A percentile compares a stretch with the other conserved stretches of the same genome.
These are phyloP conservation scores for Auricularia heimuer DNA, from an alignment of 768 basidiomycete species.

Conservation along the genomic window DNA sequence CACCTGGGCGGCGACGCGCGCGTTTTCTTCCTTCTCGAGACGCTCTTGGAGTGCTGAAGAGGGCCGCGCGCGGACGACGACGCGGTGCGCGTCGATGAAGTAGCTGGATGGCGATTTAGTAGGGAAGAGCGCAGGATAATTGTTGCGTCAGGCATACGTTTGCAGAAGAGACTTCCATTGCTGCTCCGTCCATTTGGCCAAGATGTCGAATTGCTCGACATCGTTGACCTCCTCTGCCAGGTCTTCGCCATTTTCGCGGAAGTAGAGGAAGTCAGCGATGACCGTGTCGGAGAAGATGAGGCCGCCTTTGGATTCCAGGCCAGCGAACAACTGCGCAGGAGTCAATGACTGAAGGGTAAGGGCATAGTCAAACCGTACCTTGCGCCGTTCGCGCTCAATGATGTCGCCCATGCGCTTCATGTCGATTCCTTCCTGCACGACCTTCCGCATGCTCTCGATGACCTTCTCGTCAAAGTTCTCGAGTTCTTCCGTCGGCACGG, in stretches of 20 bases:
- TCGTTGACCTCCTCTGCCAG: slow-evolving; percentile 67
- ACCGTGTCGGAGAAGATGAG: slow-evolving; percentile 67
- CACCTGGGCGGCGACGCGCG: slow-evolving; percentile 60
- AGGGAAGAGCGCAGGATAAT: too few relatives aligned
- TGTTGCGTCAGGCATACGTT: slow-evolving; percentile 54
- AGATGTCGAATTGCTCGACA: slow-evolving; percentile 54
- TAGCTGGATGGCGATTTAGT: too few relatives aligned
- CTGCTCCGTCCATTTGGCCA: slow-evolving; percentile 61
- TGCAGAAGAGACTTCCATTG: slow-evolving; percentile 72
- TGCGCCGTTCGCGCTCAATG: slow-evolving; percentile 79
- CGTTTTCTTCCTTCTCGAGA: slow-evolving; percentile 73
- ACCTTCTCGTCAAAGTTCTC: slow-evolving; percentile 63
- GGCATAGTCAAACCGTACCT: slow-evolving; percentile 34
- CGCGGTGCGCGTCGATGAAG: slow-evolving; percentile 58
- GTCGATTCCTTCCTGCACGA: slow-evolving; percentile 70
- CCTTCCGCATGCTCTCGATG: slow-evolving; percentile 54
- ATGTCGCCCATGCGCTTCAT: slow-evolving; percentile 85
- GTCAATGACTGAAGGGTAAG: neutral
- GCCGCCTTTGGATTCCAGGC: slow-evolving; percentile 72
- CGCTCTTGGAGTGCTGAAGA: slow-evolving; percentile 74
- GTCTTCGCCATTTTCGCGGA: slow-evolving; percentile 71
- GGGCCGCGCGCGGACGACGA: slow-evolving; percentile 80
- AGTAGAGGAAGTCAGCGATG: slow-evolving; percentile 82
- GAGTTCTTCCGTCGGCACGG: slow-evolving; percentile 74
- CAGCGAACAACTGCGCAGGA: slow-evolving; percentile 62